Evolutionary conservation across 2,329 filamentous ascomycete species (phyloP), one percentile per base, ranked within the genome.

Genomic region (Colletotrichum sp.): DNA sequence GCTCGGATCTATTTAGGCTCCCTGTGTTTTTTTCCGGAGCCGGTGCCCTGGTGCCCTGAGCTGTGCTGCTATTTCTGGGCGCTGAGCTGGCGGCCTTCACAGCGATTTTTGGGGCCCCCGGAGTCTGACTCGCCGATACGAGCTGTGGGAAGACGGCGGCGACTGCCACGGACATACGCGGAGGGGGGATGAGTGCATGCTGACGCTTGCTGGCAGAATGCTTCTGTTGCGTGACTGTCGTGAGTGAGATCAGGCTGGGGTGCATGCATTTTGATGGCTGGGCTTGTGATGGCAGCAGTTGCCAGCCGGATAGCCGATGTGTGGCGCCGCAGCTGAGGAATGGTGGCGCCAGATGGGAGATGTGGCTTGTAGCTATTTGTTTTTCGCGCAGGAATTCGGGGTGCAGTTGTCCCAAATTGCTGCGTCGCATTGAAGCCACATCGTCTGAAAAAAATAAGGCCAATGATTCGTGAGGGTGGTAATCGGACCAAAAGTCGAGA

Each of bases 81-180:
- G 63, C 61, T 36, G 43, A 66, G 43, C 27, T 66, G 63, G 43
- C 21, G 15, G 8, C 18, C 16, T 24, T 47, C 29, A 29, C 31
- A 11, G 34, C 9, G 27, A 21, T 34, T 33, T 65, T 54, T 9
- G n/a, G 62, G 27, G 12, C 55, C 38, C 0, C 33, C 43, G 43
- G 12, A 18, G 36, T 59, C 66, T 68, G 66, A 61, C 66, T 68
- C 66, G 66, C 66, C 66, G 66, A 68, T 51, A 68, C 66, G 64
- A 66, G 51, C 24, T 58, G 64, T 54, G 38, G 64, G n/a, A 64
- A 12, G 9, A 21, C 31, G 27, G 34, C 33, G 59, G 59, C 33
- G 27, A 65, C 21, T 21, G 18, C 11, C n/a, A 47, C 43, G 43
- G 18, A 47, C 24, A 58, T 24, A 58, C 15, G 16, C 55, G 29